Base-by-base conservation (phyloP, 2,329 filamentous ascomycete genomes). In the Pseudopyrenochaeta lycopersici region DNA sequence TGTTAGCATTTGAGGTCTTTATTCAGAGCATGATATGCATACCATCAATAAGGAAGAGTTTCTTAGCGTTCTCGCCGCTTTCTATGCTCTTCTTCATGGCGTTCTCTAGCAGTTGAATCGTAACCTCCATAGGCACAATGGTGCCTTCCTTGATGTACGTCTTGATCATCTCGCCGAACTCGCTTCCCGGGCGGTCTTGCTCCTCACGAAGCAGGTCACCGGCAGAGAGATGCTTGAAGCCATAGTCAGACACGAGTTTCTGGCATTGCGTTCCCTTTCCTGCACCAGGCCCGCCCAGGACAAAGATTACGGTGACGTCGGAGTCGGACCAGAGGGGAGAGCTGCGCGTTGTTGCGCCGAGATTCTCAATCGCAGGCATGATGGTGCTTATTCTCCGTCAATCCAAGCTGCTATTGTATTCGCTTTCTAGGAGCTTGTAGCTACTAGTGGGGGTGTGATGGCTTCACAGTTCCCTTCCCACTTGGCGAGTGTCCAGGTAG, bases 121-220 rank as follows among this genome's bases (percentile, higher is more conserved):
- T 99, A 45, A 98, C 92, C 77, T 98, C 94, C 91, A 97, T 96
- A n/a, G 95, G 95, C 60, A 99, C 95, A 76, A 99, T 99, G 67
- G 88, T 88, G 54, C 95, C 95, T 75, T 99, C 89, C 73, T 90
- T 91, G 83, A 99, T 99, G 81, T 95, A 93, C 66, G 89, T 85
- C 75, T 89, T 89, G 84, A 99, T 99, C 80, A 98, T 84, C 63
- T 92, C 87, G 74, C 95, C 95, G 76, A 96, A 98, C 77, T 97
- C 84, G 62, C 88, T 92, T 52, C 91, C 93, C 0, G 86, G 84
- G 4, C 94, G 90, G 71, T 94, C 84, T 80, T 98, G 95, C 81
- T 99, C 95, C 60, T 92, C 93, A 56, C 95, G 91, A 60, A 99
- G 85, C 40, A 99, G 84, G 77, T 99, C 95, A 52, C 95, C 95